phyloP scores from a whole-genome alignment of 352 stramenopile species.

The Globisporangium echinulatum region DNA sequence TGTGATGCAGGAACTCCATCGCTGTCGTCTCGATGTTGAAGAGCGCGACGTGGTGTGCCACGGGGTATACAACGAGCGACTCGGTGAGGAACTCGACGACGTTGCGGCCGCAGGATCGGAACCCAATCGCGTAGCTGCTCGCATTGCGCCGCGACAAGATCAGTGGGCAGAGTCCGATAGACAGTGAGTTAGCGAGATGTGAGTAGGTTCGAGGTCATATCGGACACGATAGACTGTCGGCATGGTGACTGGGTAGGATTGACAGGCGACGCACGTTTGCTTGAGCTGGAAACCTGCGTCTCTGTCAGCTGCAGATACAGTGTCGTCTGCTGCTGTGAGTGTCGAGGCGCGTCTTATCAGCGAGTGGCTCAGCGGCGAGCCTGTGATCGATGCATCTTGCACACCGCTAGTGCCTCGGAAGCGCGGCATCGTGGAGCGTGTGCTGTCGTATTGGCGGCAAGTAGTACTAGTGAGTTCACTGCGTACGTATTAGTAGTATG shows the following conservation, averaged over 20 bases:
- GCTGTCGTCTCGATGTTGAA: constrained; percentile 46
- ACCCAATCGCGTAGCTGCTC: constrained; percentile 40
- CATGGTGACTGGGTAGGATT: too few relatives aligned
- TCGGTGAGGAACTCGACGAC: constrained; percentile 58
- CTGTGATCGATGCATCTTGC: background rate
- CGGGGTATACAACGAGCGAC: constrained; percentile 51
- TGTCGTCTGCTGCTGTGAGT: too few relatives aligned
- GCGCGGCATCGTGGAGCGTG: background rate
- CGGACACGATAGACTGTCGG: too few relatives aligned
- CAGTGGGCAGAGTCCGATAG: background rate
- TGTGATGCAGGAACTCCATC: constrained; percentile 76
- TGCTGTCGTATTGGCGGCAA: too few relatives aligned
- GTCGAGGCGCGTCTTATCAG: background rate
- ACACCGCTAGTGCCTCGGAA: background rate
- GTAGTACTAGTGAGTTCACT: too few relatives aligned
- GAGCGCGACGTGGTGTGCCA: constrained; percentile 53
- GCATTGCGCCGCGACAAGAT: background rate
- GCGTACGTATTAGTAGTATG: too few relatives aligned
- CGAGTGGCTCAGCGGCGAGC: background rate
- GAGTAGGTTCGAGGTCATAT: too few relatives aligned
- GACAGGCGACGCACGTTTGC: constrained; percentile 21
- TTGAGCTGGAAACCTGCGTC: constrained; percentile 33
- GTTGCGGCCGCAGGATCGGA: constrained; percentile 29
- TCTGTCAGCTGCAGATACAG: constrained; percentile 15
- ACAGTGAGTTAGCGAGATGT: background rate